Percentiles rank a stretch among this genome's conserved stretches.
Evolutionary conservation across 495 filamentous ascomycete species (phyloP).

Genomic region (Trichoderma asperelloides): DNA sequence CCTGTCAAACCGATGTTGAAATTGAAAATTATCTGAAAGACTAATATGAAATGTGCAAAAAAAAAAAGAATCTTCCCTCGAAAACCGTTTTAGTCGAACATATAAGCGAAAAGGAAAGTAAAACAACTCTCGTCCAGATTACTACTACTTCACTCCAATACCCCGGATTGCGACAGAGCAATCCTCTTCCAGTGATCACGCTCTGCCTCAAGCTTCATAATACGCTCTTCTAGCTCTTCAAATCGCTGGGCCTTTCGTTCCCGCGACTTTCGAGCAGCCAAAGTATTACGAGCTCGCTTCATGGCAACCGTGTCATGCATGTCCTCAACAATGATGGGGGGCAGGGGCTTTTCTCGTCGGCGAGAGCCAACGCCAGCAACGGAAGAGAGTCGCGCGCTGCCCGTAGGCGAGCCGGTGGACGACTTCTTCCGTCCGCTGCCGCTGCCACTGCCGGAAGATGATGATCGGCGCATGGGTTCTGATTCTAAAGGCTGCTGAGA

Average conservation of each 20-base stretch:
- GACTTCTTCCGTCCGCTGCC: conserved; percentile 30
- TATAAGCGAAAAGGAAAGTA: conserved; percentile 3
- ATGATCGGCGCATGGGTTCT: conserved; percentile 18
- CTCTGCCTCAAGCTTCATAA: conserved; percentile 39
- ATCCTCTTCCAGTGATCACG: conserved; percentile 52
- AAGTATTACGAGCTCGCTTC: conserved; percentile 92
- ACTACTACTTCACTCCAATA: not conserved
- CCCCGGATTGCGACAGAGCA: conserved; percentile 26
- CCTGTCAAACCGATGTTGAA: too few species aligned
- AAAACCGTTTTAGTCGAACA: not conserved
- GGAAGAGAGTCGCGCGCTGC: conserved; percentile 50
- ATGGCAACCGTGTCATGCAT: conserved; percentile 60
- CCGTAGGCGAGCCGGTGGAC: conserved; percentile 35
- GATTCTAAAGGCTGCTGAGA: conserved; percentile 32
- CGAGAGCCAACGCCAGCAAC: conserved; percentile 62
- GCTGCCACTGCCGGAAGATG: conserved; percentile 6
- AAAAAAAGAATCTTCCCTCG: not conserved
- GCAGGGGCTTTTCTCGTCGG: conserved; percentile 68
- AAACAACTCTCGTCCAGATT: not conserved
- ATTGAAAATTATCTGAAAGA: too few species aligned
- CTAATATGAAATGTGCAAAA: not conserved
- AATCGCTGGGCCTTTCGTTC: conserved; percentile 68
- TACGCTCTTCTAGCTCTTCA: conserved; percentile 49
- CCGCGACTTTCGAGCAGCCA: conserved; percentile 91
- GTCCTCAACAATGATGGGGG: conserved; percentile 69